A percentile compares a stretch with the other conserved stretches of the same genome.
phyloP scores from a whole-genome alignment of 345 rosid genomes.

The Angophora floribunda region DNA sequence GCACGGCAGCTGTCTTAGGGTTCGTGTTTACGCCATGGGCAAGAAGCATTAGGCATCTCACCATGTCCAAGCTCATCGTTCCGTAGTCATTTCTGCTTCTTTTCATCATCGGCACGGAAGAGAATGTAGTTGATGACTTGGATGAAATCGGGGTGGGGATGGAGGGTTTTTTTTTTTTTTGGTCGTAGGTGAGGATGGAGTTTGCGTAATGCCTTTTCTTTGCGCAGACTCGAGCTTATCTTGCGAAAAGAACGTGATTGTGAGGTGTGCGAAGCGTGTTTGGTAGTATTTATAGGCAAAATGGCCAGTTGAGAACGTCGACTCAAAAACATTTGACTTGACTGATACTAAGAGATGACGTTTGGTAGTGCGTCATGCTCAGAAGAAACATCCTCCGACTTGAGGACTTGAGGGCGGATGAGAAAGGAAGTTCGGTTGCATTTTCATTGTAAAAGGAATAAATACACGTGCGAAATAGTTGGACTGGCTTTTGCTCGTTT shows the following conservation, averaged over 20 bases:
- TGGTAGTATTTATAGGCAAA: background rate
- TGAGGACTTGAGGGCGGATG: background rate
- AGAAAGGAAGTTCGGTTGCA: background rate
- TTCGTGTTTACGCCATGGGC: background rate
- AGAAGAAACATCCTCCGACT: background rate
- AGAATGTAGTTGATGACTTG: background rate
- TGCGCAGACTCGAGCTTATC: background rate
- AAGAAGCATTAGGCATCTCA: conserved; percentile 37
- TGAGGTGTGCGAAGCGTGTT: background rate
- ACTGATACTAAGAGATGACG: background rate
- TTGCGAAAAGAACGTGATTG: background rate
- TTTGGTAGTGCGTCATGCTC: background rate
- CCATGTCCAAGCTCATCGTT: conserved; percentile 21
- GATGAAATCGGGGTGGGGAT: background rate
- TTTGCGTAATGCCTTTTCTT: background rate
- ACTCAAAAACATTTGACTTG: background rate
- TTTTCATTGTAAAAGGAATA: background rate
- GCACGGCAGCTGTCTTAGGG: background rate
- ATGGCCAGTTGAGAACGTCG: background rate
- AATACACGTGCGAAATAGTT: background rate
- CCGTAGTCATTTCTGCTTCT: conserved; percentile 23
- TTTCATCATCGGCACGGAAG: conserved; percentile 15
- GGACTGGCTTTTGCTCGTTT: background rate
- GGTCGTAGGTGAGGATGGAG: background rate
- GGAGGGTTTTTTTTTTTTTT: too few relatives aligned